Evolutionary conservation across 192 early-diverging fungal species (phyloP).

Genomic region (Backusella tarrabulga): DNA sequence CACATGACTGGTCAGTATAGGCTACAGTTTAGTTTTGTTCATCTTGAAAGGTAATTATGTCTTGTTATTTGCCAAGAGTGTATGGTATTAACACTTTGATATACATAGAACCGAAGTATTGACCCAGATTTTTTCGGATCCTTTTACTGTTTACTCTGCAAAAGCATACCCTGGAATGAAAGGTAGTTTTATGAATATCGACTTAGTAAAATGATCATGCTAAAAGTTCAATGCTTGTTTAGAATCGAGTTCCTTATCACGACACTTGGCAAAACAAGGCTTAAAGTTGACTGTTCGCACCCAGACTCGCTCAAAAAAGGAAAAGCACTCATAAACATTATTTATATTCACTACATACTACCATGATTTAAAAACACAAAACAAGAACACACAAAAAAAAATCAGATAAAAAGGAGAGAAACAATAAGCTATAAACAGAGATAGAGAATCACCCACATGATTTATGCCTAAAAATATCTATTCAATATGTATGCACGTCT

Average conservation of each 20-base stretch:
- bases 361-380: not conserved
- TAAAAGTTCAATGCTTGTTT: not conserved
- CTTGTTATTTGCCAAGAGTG: not conserved
- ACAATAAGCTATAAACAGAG: not conserved
- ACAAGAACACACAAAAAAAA: not conserved
- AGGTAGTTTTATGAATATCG: constrained; percentile 39
- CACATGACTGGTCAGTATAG: constrained; percentile 71
- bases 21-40: constrained; percentile 67
- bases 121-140: constrained; percentile 56
- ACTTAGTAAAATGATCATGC: not conserved
- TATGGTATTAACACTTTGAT: not conserved
- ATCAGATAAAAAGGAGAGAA: not conserved
- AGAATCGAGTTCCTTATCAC: constrained; percentile 79
- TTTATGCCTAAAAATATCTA: not conserved
- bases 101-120: constrained; percentile 28
- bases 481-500: not conserved
- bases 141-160: constrained; percentile 77
- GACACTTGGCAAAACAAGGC: constrained; percentile 75
- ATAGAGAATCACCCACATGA: not conserved
- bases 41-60: constrained; percentile 55
- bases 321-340: not conserved
- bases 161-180: constrained; percentile 83
- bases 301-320: not conserved
- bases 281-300: constrained; percentile 74
- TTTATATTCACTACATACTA: not conserved